Conservation (phyloP, 148 eudicot species). For the Camellia lanceoleosa region DNA sequence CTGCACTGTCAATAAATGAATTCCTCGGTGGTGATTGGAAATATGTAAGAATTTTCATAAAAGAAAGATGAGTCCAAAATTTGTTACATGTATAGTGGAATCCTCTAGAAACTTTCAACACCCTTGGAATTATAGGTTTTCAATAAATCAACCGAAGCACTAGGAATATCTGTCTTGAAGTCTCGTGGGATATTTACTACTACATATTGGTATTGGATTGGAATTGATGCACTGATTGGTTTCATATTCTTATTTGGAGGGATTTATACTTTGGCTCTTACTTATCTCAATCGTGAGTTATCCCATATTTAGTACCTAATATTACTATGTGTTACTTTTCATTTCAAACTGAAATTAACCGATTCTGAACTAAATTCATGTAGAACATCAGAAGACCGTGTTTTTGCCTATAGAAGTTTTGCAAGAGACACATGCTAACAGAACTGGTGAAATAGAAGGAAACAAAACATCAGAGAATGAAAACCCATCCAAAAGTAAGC, state of each 20-base stretch:
- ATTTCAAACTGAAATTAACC: background rate
- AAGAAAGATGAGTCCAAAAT: background rate
- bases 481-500: background rate
- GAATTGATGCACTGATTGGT: background rate
- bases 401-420: background rate
- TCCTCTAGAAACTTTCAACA: background rate
- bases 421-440: background rate
- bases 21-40: conserved; percentile 1
- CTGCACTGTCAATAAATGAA: conserved; percentile 4
- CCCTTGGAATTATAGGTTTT: background rate
- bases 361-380: background rate
- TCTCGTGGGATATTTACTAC: background rate
- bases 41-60: background rate
- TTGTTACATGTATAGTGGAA: background rate
- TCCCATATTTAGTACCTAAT: background rate
- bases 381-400: background rate
- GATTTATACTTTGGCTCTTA: background rate
- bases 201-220: conserved; percentile 5
- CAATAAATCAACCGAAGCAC: background rate
- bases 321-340: background rate
- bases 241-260: background rate
- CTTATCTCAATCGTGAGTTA: background rate
- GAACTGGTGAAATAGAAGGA: background rate
- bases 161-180: background rate
- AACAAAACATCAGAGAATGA: background rate